A percentile compares a stretch with the other conserved stretches of the same genome.
Conservation (phyloP, 768 basidiomycete genomes). For the Mycena crocata region DNA sequence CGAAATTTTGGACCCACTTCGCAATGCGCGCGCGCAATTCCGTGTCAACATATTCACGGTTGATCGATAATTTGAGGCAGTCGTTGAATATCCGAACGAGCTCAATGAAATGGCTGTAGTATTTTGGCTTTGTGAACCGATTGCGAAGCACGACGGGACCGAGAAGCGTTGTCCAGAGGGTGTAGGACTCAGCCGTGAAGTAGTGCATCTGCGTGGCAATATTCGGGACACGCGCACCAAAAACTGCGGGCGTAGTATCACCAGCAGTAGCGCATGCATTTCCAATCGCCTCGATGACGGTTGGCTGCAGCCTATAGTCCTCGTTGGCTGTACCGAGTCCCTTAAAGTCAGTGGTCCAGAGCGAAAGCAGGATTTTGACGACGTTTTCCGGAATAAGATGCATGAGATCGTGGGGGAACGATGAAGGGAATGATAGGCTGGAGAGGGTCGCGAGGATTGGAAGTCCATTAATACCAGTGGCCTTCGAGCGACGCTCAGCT, state of each 20-base stretch:
- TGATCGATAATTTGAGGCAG: slow-evolving; percentile 1
- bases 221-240: slow-evolving; percentile 8
- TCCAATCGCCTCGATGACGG: neutral
- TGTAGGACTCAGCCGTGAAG: slow-evolving; percentile 3
- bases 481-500: slow-evolving; percentile 37
- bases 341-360: slow-evolving; percentile 59
- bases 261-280: neutral
- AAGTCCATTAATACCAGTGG: slow-evolving; percentile 46
- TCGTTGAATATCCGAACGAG: neutral
- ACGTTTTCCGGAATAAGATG: slow-evolving; percentile 61
- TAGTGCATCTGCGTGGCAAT: neutral
- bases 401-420: slow-evolving; percentile 63
- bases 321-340: slow-evolving; percentile 45
- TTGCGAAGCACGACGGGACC: neutral
- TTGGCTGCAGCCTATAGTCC: slow-evolving; percentile 36
- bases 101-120: slow-evolving; percentile 10
- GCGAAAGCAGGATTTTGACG: slow-evolving; percentile 49
- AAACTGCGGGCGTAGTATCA: slow-evolving; percentile 1
- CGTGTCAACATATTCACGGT: slow-evolving; percentile 6
- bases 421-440: slow-evolving; percentile 50
- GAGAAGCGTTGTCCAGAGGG: neutral
- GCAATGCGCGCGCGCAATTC: neutral
- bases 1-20: slow-evolving; percentile 5
- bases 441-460: slow-evolving; percentile 46
- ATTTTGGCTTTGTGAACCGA: neutral